Evolutionary conservation across 2,329 filamentous ascomycete genomes (phyloP).

Genomic region (Phyllosticta citribraziliensis): DNA sequence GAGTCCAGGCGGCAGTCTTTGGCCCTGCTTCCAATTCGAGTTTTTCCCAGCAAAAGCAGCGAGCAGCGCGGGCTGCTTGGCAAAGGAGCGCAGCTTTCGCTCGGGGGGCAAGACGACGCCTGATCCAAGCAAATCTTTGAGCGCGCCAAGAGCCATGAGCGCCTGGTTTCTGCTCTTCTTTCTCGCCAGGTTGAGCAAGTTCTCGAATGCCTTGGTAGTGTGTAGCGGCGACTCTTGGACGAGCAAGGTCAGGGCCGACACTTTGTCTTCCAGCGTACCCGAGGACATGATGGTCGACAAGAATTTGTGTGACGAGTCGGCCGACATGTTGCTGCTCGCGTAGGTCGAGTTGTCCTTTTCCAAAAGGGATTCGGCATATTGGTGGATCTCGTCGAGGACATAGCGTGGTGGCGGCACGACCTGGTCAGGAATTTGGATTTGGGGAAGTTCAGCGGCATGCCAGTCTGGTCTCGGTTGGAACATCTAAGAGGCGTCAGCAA

Average conservation of each 20-base stretch:
- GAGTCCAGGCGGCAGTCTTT: conserved; percentile 63
- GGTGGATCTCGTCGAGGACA: conserved; percentile 49
- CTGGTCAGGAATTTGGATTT: conserved; percentile 38
- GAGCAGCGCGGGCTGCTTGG: conserved; percentile 66
- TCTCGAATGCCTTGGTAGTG: conserved; percentile 82
- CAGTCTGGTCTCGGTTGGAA: conserved; percentile 58
- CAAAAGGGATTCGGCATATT: conserved; percentile 64
- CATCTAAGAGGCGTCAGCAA: conserved; percentile 30
- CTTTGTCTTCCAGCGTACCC: conserved; percentile 91
- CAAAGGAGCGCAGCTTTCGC: conserved; percentile 71
- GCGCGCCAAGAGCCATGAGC: conserved; percentile 78
- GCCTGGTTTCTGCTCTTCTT: conserved; percentile 93
- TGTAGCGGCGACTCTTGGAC: conserved; percentile 95
- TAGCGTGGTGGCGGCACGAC: conserved; percentile 40
- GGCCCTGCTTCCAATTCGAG: conserved; percentile 56
- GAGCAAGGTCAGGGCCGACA: conserved; percentile 86
- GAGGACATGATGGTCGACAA: conserved; percentile 94
- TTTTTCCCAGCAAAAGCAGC: conserved; percentile 56
- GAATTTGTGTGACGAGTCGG: conserved; percentile 88
- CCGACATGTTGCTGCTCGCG: conserved; percentile 56
- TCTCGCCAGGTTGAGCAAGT: conserved; percentile 68
- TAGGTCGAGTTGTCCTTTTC: conserved; percentile 72
- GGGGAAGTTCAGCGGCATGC: conserved; percentile 50
- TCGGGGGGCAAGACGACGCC: conserved; percentile 76
- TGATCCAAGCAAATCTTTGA: conserved; percentile 89